phyloP scores from a whole-genome alignment of 352 stramenopile species.

The Globisporangium solare region DNA sequence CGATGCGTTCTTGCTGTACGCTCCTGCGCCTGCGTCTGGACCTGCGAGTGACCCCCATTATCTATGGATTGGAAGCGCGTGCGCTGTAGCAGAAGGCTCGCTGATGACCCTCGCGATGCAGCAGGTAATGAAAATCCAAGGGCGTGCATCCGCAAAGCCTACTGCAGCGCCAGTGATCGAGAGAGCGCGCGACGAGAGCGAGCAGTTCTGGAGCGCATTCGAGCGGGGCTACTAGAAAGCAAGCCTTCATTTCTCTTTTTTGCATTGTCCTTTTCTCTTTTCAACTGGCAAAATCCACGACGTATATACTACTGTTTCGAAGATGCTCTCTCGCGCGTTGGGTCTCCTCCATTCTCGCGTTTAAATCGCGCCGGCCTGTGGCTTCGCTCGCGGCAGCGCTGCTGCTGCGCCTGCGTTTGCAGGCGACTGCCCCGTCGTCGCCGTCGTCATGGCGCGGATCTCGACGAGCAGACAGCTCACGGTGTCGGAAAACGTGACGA shows the following conservation, averaged over 20 bases:
- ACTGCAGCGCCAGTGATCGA: conserved; percentile 10
- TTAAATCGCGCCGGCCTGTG: too few relatives aligned
- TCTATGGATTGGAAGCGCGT: conserved; percentile 37
- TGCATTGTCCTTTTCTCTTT: too few relatives aligned
- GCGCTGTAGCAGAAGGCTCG: conserved; percentile 2
- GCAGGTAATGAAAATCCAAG: not conserved
- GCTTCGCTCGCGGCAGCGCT: not conserved
- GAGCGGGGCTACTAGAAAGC: conserved; percentile 46
- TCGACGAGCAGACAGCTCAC: conserved; percentile 30
- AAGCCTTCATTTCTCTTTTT: too few relatives aligned
- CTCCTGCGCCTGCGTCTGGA: not conserved
- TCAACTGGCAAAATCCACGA: too few relatives aligned
- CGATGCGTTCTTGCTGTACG: conserved; percentile 29
- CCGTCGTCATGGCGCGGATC: conserved; percentile 22
- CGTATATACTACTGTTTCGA: not conserved
- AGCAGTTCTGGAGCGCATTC: conserved; percentile 58
- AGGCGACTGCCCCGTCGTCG: conserved; percentile 7
- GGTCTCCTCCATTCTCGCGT: not conserved
- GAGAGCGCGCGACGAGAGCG: conserved; percentile 32
- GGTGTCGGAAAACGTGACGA: conserved; percentile 74
- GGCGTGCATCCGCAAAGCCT: too few relatives aligned
- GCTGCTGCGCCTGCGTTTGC: conserved; percentile 15
- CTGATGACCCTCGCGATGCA: conserved; percentile 19
- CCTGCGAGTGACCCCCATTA: conserved; percentile 11
- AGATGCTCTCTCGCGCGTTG: too few relatives aligned